Base-by-base conservation (phyloP, 2,329 filamentous ascomycete genomes). In the Neocatenulostroma microsporum region DNA sequence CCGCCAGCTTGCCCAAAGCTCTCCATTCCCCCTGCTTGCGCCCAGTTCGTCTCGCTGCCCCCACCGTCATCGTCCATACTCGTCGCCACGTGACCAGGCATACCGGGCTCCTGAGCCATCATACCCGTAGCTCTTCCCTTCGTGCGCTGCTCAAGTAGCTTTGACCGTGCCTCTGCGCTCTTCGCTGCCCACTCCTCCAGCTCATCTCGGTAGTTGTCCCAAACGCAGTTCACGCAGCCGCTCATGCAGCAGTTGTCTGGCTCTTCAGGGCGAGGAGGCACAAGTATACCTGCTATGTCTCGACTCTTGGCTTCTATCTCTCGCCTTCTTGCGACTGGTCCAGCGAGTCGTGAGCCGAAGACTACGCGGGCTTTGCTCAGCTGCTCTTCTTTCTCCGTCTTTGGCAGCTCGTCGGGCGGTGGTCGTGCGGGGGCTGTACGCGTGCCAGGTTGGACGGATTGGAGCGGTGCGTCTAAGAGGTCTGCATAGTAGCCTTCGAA, bases 241-340 rank as follows among this genome's bases (percentile, higher is more conserved):
- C 84, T 91, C 91, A 98, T 98, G 64, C 91, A 98, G 72, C 91
- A 98, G 57, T 98, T 95, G 54, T 96, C 91, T 3, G 91, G 91
- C 62, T 98, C 89, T 31, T 78, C 73, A 1, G 91, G 91, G 31
- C 76, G 75, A 0, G 87, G 88, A 2, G 91, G 91, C 4, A 96
- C 82, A 13, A 77, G 63, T 1, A 96, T 74, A 3, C 88, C 89
- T 1, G 84, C 87, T 37, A 95, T 69, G 42, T 77, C 68, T 7
- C 68, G 74, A 33, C 78, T 78, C 43, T 74, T 69, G 11, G 71
- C 66, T 10, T 76, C 66, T 23, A 78, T 71, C 29, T 75, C 69
- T 41, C 77, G 74, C 44, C 73, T 72, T 26, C 82, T 72, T 53
- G 86, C 80, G 24, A 74, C 73, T 1, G 87, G 84, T 1, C 82